A percentile compares a stretch with the other conserved stretches of the same genome.
Evolutionary conservation across 805 yeast species (phyloP).

Genomic region (Saccharomycopsis synnaedendra): DNA sequence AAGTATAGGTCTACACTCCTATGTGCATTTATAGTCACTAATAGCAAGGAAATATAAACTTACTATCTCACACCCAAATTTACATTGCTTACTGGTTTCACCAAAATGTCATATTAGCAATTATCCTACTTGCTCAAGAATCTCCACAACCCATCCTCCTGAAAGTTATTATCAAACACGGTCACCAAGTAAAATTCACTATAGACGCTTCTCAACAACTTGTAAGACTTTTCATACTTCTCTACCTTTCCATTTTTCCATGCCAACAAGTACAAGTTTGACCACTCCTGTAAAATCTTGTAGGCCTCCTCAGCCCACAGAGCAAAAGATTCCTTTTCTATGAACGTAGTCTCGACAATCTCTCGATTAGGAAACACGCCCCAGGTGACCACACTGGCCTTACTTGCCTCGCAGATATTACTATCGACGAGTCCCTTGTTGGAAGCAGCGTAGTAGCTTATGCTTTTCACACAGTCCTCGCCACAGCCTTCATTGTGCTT

Average conservation of each 20-base stretch:
- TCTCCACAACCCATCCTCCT: conserved; percentile 19
- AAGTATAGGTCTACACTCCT: too few species aligned
- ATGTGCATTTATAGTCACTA: too few species aligned
- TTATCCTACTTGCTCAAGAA: conserved; percentile 1
- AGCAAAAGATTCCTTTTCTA: conserved; percentile 83
- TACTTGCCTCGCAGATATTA: conserved; percentile 37
- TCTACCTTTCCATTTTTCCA: conserved; percentile 4
- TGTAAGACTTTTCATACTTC: conserved; percentile 32
- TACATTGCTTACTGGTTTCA: too few species aligned
- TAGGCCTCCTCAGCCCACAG: conserved; percentile 98
- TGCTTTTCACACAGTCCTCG: conserved; percentile 19
- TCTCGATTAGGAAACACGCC: conserved; percentile 92
- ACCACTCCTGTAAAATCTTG: conserved; percentile 88
- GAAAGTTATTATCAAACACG: conserved; percentile 73
- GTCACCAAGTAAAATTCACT: conserved; percentile 69
- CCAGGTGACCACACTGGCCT: conserved; percentile 90
- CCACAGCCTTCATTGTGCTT: conserved; percentile 15
- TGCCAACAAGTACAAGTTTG: conserved; percentile 47
- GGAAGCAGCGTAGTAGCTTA: conserved; percentile 55
- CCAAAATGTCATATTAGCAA: background rate
- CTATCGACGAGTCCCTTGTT: conserved; percentile 40
- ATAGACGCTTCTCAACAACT: conserved; percentile 49
- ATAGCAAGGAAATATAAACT: too few species aligned
- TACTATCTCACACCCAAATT: too few species aligned
- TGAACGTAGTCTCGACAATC: conserved; percentile 82